A percentile compares a stretch with the other conserved stretches of the same genome.
Evolutionary conservation across 176 grass and related monocot genomes (phyloP).

Genomic region (Avena sativa): DNA sequence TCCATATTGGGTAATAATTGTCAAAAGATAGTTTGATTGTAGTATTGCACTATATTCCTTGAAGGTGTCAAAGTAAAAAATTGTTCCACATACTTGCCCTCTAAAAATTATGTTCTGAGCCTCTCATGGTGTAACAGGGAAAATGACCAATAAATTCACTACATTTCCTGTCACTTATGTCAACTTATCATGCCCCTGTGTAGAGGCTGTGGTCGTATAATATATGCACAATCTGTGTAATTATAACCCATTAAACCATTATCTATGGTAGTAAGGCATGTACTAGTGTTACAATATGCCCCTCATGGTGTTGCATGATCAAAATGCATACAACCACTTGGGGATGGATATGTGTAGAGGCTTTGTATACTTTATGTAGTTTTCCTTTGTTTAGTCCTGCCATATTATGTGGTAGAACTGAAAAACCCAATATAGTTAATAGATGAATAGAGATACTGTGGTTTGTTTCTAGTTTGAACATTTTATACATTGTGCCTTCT

Average conservation of each 20-base stretch:
- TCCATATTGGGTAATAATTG: neutral
- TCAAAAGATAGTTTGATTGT: constrained; percentile 7
- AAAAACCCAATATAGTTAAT: constrained; percentile 10
- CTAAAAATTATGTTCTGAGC: constrained; percentile 3
- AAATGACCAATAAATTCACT: neutral
- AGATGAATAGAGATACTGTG: constrained; percentile 10
- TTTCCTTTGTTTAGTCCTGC: constrained; percentile 3
- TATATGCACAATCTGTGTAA: constrained; percentile 11
- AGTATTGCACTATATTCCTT: constrained; percentile 3
- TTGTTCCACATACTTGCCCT: neutral
- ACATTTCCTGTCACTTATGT: neutral
- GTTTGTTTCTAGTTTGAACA: neutral
- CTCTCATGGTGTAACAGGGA: neutral
- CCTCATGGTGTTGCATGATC: neutral
- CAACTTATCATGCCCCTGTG: neutral
- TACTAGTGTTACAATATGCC: neutral
- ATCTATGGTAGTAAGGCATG: neutral
- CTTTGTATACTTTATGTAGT: neutral
- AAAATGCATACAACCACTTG: constrained; percentile 10
- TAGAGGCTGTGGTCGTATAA: neutral
- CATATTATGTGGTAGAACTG: neutral
- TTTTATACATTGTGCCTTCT: neutral
- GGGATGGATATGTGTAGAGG: neutral
- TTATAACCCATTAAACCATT: neutral
- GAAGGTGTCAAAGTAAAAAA: neutral